A percentile compares a stretch with the other conserved stretches of the same genome.
These are phyloP conservation scores for Fusarium ambrosium DNA, from an alignment of 2,329 filamentous ascomycete genomes.

Conservation along the genomic window DNA sequence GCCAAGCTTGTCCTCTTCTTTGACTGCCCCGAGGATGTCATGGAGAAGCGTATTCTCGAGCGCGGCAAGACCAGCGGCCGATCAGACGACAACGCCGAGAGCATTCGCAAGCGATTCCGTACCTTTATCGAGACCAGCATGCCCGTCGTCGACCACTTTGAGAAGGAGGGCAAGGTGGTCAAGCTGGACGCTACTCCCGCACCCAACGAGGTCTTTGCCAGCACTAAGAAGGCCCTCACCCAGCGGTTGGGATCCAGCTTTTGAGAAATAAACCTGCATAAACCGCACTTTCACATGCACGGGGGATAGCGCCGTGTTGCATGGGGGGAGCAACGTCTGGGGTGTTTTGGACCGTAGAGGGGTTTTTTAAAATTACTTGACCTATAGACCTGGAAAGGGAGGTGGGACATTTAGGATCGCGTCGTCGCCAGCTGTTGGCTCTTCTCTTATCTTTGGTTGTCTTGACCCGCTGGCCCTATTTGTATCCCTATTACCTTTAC, in stretches of 20 bases:
- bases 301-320: slow-evolving; percentile 22
- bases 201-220: slow-evolving; percentile 72
- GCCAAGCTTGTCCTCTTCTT: slow-evolving; percentile 92
- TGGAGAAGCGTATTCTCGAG: slow-evolving; percentile 87
- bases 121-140: slow-evolving; percentile 97
- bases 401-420: slow-evolving; percentile 5
- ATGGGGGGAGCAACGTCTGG: slow-evolving; percentile 21
- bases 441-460: slow-evolving; percentile 1
- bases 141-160: slow-evolving; percentile 93
- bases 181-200: slow-evolving; percentile 79
- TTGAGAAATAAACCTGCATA: slow-evolving; percentile 35
- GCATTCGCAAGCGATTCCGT: slow-evolving; percentile 95
- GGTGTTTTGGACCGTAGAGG: slow-evolving; percentile 23
- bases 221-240: slow-evolving; percentile 65
- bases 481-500: slow-evolving; percentile 4
- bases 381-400: slow-evolving; percentile 24
- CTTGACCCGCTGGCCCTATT: slow-evolving; percentile 5
- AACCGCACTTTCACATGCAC: slow-evolving; percentile 25
- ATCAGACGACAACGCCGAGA: slow-evolving; percentile 93
- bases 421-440: slow-evolving; percentile 2
- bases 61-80: slow-evolving; percentile 93
- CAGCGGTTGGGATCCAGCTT: slow-evolving; percentile 60
- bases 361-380: slow-evolving; percentile 20
- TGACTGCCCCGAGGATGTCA: slow-evolving; percentile 90
- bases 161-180: slow-evolving; percentile 81